A percentile compares a stretch with the other conserved stretches of the same genome.
Evolutionary conservation across 208 protist genomes (phyloP).

Genomic region (Naegleria fowleri): DNA sequence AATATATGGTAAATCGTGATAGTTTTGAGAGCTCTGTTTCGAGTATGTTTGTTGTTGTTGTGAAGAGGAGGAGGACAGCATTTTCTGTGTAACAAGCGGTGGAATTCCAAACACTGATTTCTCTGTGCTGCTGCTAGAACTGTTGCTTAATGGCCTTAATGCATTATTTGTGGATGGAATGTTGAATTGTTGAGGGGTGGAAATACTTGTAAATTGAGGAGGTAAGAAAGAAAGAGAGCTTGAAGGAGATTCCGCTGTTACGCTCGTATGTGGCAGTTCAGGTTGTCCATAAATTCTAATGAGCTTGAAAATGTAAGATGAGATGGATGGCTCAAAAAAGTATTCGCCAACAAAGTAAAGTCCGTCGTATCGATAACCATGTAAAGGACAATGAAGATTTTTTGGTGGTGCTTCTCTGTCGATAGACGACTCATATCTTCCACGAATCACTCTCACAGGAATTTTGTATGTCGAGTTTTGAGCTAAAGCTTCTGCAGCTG

Average conservation of each 20-base stretch:
- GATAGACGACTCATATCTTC: background rate
- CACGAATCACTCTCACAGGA: background rate
- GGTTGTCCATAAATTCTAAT: constrained; percentile 6
- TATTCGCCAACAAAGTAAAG: background rate
- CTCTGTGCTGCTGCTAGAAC: background rate
- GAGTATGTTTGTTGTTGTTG: background rate
- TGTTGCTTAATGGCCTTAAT: background rate
- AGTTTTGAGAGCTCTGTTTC: background rate
- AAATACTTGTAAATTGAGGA: background rate
- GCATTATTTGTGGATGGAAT: background rate
- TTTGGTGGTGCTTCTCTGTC: background rate
- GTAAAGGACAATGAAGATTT: background rate
- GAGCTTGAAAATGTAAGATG: background rate
- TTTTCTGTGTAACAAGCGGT: background rate
- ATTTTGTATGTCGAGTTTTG: background rate
- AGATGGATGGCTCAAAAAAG: background rate
- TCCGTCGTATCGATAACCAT: background rate
- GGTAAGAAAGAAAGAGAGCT: background rate
- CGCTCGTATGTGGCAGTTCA: background rate
- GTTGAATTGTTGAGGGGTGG: background rate
- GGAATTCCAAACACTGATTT: background rate
- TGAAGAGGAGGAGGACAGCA: background rate
- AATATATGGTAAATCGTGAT: background rate
- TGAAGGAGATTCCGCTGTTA: background rate
- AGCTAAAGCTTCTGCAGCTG: background rate